Evolutionary conservation across 140 eudicot genomes (phyloP), one percentile per base, ranked within the genome.

Genomic region (Anethum foeniculum): DNA sequence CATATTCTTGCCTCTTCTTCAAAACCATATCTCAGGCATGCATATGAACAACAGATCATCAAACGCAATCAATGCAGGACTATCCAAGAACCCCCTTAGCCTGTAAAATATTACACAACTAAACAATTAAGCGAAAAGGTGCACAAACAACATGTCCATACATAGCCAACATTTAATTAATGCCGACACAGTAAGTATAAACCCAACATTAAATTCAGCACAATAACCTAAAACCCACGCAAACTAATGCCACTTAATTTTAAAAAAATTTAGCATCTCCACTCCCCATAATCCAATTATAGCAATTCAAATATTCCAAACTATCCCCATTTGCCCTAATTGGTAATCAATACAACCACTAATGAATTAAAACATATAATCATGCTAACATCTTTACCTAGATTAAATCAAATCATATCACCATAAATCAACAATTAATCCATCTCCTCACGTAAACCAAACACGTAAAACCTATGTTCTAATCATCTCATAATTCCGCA

Each of bases 11-110:
- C 84, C 88, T 91, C 85, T 86, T 89, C 87, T 91, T 87, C 81
- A 87, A 82, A 93, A 90, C 92, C 97, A 95, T 94, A 82, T 82
- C 86, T 87, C 84, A 90, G 78, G 84, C 82, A 89, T 78, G 82
- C 96, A 90, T 88, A 79, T 85, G 91, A 90, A 80, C 48, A 36
- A 80, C 4, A 79, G 81, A 87, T 79, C 87, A 82, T 82, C 85
- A 85, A 90, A 56, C 80, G 69, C 86, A 78, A 41, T 23, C 48
- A 76, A 15, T 67, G 69, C 69, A n/a, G 69, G 80, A 67, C 75
- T 36, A 83, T 30, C 83, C 76, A 51, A 56, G 62, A 79, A 74
- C 25, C 62, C 54, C 80, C 77, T 25, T 44, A 69, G 30, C 51
- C 84, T 80, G 67, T 60, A 47, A 39, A 62, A 38, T 13, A 23